Evolutionary conservation across 2,329 filamentous ascomycete species (phyloP), one percentile per base, ranked within the genome.

Genomic region (Pyricularia sp.): DNA sequence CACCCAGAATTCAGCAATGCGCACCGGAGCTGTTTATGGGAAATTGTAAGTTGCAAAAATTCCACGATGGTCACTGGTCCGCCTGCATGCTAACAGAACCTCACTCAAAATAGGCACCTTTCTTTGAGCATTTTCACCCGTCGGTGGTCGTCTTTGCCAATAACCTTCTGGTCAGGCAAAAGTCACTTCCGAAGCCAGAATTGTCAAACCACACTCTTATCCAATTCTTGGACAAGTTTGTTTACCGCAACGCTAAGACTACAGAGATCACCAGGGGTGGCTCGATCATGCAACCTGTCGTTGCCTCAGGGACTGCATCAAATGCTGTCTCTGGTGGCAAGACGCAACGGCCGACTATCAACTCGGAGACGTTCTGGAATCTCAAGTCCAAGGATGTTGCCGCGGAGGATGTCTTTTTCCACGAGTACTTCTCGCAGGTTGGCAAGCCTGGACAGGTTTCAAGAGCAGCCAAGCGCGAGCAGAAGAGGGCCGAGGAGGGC

Each of bases 341-440:
- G 71, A 69, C 73, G 42, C 78, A 76, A 74, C 76, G 65, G 71
- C 77, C 69, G 73, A 77, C 81, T 6, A 85, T 99, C 78, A 99
- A 99, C 79, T 90, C 90, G 1, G 91, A 96, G 71, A 83, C 88
- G 3, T 99, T 99, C 84, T 97, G 93, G 92, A 90, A 90, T 75
- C 93, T 92, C 86, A 94, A 93, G 81, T 84, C 86, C n/a, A 90
- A 93, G 72, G 90, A 98, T 68, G 90, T 99, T 64, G 89, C 91
- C 3, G 92, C 89, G 0, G 94, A 99, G 72, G 95, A 99, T 77
- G 92, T 93, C 58, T 99, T 99, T 87, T 99, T 99, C 87, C 95
- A 99, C 79, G 90, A 93, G 73, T 99, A 99, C 86, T 99, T 99
- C 80, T 90, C 88, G 70, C 87, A 90, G 71, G 80, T 92, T 69